phyloP scores from a whole-genome alignment of 305 asterid genomes.

The Coffea humblotiana region DNA sequence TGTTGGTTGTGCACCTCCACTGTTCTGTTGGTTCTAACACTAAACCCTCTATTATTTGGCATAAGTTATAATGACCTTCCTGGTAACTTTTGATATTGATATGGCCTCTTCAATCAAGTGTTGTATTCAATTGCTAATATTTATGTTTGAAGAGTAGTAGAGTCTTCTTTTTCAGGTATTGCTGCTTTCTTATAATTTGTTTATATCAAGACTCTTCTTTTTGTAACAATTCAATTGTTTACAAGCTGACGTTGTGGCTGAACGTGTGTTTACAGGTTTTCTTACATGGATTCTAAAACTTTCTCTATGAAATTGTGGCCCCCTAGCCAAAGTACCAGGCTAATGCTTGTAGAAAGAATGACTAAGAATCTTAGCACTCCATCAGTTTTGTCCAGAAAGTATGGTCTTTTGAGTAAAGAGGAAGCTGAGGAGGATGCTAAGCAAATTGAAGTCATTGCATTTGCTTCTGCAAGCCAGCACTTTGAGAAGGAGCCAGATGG shows the following conservation, averaged over 20 bases:
- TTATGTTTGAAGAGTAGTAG: neutral
- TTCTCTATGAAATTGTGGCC: constrained; percentile 81
- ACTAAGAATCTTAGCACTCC: constrained; percentile 73
- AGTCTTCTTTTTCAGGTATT: neutral
- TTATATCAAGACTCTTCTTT: neutral
- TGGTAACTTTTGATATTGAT: neutral
- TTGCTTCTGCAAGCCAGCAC: constrained; percentile 65
- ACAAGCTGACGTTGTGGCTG: neutral
- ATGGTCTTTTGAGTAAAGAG: constrained; percentile 65
- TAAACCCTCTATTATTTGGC: neutral
- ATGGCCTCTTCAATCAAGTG: neutral
- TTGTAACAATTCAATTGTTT: neutral
- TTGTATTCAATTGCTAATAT: neutral
- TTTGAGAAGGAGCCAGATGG: constrained; percentile 73
- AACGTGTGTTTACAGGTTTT: constrained; percentile 33
- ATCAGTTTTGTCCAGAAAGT: constrained; percentile 82
- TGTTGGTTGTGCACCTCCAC: neutral
- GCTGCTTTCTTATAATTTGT: neutral
- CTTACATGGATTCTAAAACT: constrained; percentile 54
- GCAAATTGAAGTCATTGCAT: constrained; percentile 63
- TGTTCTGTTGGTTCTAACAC: neutral
- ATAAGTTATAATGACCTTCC: neutral
- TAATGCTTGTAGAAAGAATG: constrained; percentile 80
- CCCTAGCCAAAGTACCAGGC: constrained; percentile 62
- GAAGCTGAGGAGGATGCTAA: constrained; percentile 87